Evolutionary conservation across 169 alveolate species (phyloP), one percentile per base, ranked within the genome.

Genomic region (Plasmodium malariae): DNA sequence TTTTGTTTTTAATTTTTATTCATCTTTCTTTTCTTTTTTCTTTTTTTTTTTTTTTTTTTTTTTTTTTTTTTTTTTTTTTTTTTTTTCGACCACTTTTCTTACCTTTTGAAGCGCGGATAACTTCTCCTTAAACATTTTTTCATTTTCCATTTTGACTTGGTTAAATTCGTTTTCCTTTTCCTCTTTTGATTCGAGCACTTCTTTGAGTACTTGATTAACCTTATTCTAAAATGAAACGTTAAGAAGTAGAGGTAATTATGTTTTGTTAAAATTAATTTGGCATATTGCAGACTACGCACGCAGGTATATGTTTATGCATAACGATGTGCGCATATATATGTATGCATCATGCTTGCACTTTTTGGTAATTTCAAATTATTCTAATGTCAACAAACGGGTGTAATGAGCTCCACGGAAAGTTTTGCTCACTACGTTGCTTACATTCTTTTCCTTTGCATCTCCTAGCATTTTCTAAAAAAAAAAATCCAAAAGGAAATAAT

Each of bases 121-220:
- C 36, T 83, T 83, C 36, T 83, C 91, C 32, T 34, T 83, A 63
- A 83, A 83, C 24, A 43, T 7, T 43, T 83, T 36, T 30, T 83
- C 91, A 48, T 83, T 83, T 49, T 83, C 91, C 86, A 43, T 69
- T 40, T 83, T 83, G 11, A 83, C 68, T 51, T 83, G 48, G 40
- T 59, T 69, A 68, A 83, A 43, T 19, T 67, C 85, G 45, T 55
- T 67, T 83, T 67, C 85, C 36, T 83, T 83, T 26, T 83, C 86
- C 28, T 83, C 91, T 40, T 40, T 83, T 28, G 76, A 70, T 45
- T 73, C 63, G 45, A 49, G 21, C 43, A 83, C 86, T 54, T 83
- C 85, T 51, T 68, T 83, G 11, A 83, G 43, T 73, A 83, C 68
- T 37, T 83, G 86, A 45, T 51, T 54, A 7, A 74, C 73, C 17